phyloP scores from a whole-genome alignment of 2,329 filamentous ascomycete genomes.

The Mycogone perniciosa region DNA sequence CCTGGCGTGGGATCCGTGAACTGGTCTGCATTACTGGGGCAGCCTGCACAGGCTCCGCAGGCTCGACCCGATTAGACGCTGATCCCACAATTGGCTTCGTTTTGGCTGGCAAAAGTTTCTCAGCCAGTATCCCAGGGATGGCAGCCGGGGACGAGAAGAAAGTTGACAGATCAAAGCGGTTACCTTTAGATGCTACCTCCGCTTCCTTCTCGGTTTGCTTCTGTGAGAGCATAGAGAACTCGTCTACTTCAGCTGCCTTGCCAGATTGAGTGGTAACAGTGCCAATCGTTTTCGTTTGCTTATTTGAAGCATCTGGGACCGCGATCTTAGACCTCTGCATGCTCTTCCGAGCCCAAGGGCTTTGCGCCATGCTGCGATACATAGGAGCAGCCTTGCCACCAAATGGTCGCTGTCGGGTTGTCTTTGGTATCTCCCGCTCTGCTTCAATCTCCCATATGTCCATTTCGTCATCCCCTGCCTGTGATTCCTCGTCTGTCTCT shows the following conservation, averaged over 20 bases:
- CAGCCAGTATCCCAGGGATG: slow-evolving; percentile 29
- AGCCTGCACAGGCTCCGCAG: slow-evolving; percentile 14
- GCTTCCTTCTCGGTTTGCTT: slow-evolving; percentile 14
- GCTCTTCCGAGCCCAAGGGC: slow-evolving; percentile 33
- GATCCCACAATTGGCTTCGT: slow-evolving; percentile 15
- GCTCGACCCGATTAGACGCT: slow-evolving; percentile 5
- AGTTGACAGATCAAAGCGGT: slow-evolving; percentile 41
- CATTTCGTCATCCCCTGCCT: slow-evolving; percentile 33
- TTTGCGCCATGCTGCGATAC: slow-evolving; percentile 25
- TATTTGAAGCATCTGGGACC: slow-evolving; percentile 1
- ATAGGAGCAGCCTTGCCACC: slow-evolving; percentile 21
- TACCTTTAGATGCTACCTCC: slow-evolving; percentile 23
- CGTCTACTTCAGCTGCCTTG: slow-evolving; percentile 26
- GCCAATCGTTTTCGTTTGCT: slow-evolving; percentile 12
- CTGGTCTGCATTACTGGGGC: slow-evolving; percentile 26
- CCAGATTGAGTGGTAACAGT: slow-evolving; percentile 10
- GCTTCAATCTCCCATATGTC: slow-evolving; percentile 55
- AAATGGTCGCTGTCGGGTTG: slow-evolving; percentile 25
- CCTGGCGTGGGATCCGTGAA: slow-evolving; percentile 33
- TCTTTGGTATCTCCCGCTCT: slow-evolving; percentile 37
- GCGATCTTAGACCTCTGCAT: slow-evolving; percentile 5
- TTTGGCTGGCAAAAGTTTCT: slow-evolving; percentile 25
- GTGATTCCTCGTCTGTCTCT: slow-evolving; percentile 15
- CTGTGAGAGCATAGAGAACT: slow-evolving; percentile 40
- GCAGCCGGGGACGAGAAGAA: slow-evolving; percentile 54